Evolutionary conservation across 2,329 filamentous ascomycete genomes (phyloP), one percentile per base, ranked within the genome.

Genomic region (Aspergillus floridensis): DNA sequence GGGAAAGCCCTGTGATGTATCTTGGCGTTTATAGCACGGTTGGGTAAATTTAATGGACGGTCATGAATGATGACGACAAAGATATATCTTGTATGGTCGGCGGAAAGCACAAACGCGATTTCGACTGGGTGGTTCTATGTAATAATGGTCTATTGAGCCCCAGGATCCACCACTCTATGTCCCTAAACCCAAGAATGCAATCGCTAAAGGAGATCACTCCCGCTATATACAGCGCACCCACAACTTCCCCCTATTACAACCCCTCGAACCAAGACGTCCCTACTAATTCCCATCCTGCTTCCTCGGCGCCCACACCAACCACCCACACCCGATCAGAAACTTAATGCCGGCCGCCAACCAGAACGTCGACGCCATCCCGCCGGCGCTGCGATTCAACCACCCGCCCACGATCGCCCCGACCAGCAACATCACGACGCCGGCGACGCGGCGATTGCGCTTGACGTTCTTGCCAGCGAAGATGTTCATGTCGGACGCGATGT

Each of bases 291-390:
- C 32, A 12, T 35, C 29, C 49, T 5, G 29, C 41, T 41, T 49
- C 53, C 60, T 59, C 12, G 61, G 65, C 65, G 66, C 70, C 78
- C 78, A 80, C 44, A 75, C 69, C 57, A 73, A 62, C 74, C 76
- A 80, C 11, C 56, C 70, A 51, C 74, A 53, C 2, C 70, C 69
- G 56, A 77, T 73, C 41, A 69, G 60, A 24, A 74, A 63, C 68
- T 80, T 80, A 46, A 77, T 60, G 2, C 71, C 76, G 3, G 74
- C 75, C 5, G 76, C 73, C 58, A 79, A 68, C 78, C 77, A 80
- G 59, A 80, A 59, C 2, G 76, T 76, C 26, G 74, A 72, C 58
- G 74, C 66, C 72, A 80, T 79, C n/a, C 76, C 77, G 3, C 74
- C 76, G 12, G 66, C 68, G 59, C 72, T 77, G 52, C 72, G 71